Conservation (phyloP, 352 stramenopile species). For the Phytophthora europaea region DNA sequence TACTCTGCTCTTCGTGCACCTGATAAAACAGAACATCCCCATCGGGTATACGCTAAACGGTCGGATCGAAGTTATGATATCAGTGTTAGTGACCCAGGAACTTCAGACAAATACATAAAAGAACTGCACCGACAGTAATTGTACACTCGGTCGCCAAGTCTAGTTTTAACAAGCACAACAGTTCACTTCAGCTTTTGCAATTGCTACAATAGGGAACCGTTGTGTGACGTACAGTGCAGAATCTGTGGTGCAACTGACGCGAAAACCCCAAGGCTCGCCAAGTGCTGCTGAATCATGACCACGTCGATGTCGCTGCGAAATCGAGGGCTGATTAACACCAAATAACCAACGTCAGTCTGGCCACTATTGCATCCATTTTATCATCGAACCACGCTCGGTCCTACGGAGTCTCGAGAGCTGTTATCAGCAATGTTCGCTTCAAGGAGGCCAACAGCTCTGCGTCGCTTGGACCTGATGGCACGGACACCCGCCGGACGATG, state of each 20-base stretch:
- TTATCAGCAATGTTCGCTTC: constrained; percentile 54
- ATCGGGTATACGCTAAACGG: constrained; percentile 55
- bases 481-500: constrained; percentile 7
- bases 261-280: constrained; percentile 56
- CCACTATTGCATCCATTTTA: background rate
- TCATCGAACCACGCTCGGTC: background rate
- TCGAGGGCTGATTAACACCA: constrained; percentile 38
- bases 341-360: background rate
- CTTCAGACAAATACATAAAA: background rate
- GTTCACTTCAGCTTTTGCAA: background rate
- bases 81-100: background rate
- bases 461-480: constrained; percentile 3
- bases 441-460: constrained; percentile 24
- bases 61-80: background rate
- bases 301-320: constrained; percentile 72
- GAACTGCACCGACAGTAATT: constrained; percentile 41
- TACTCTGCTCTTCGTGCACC: constrained; percentile 16
- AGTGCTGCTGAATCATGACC: constrained; percentile 59
- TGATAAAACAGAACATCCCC: constrained; percentile 79
- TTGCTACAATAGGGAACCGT: background rate
- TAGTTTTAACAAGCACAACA: constrained; percentile 22
- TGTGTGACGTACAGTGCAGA: constrained; percentile 59
- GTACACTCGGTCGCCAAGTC: constrained; percentile 71
- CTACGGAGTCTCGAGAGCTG: constrained; percentile 62
- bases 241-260: constrained; percentile 43